phyloP scores from a whole-genome alignment of 2,329 filamentous ascomycete genomes.

The Magnaporthiopsis rhizophila region DNA sequence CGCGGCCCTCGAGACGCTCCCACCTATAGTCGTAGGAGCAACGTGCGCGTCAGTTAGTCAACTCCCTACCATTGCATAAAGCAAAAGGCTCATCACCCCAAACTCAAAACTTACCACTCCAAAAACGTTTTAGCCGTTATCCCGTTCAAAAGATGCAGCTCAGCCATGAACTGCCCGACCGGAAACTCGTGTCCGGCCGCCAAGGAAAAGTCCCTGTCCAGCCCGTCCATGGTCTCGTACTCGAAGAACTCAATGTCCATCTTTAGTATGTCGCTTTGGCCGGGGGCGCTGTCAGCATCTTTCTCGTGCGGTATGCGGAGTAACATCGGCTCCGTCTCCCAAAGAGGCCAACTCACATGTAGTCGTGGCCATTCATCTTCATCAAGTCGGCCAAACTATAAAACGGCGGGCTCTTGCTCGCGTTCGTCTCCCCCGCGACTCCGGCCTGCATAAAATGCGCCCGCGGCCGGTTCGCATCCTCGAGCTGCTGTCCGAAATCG shows the following conservation, averaged over 20 bases:
- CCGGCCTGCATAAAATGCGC: slow-evolving; percentile 26
- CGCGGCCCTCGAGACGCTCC: slow-evolving; percentile 16
- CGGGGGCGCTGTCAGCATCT: neutral
- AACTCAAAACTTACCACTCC: slow-evolving; percentile 10
- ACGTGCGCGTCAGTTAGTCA: no score
- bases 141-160: slow-evolving; percentile 12
- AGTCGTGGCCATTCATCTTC: slow-evolving; percentile 27
- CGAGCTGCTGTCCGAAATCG: slow-evolving; percentile 23
- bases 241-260: slow-evolving; percentile 31
- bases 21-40: slow-evolving; percentile 8
- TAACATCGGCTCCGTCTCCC: neutral
- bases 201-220: slow-evolving; percentile 16
- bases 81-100: no score
- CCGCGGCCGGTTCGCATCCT: slow-evolving; percentile 14
- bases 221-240: slow-evolving; percentile 21
- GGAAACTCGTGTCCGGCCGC: slow-evolving; percentile 11
- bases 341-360: slow-evolving; percentile 17
- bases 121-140: slow-evolving; percentile 12
- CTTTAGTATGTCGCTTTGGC: slow-evolving; percentile 27
- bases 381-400: slow-evolving; percentile 29
- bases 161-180: slow-evolving; percentile 15
- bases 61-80: no score
- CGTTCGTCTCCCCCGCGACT: slow-evolving; percentile 22
- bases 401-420: slow-evolving; percentile 18
- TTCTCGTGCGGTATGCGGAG: neutral